phyloP scores from a whole-genome alignment of 164 flowering plant genomes.

The Cinnamomum micranthum region DNA sequence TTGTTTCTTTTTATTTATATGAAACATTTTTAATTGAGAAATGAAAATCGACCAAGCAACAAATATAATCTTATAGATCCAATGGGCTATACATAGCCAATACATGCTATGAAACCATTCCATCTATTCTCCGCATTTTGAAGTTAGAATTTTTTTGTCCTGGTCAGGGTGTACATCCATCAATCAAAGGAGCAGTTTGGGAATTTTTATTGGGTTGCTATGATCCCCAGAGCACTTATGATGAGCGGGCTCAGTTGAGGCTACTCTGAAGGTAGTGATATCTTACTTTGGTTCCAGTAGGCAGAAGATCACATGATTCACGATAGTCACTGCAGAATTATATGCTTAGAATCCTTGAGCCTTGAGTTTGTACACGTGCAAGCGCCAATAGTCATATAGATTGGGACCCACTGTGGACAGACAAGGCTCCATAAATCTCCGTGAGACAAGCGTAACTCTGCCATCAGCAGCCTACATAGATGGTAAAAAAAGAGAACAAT shows the following conservation, averaged over 20 bases:
- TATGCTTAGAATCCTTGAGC: not conserved
- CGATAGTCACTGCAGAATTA: not conserved
- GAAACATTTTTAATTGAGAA: too few relatives aligned
- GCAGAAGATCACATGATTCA: not conserved
- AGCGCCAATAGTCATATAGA: too few relatives aligned
- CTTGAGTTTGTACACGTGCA: not conserved
- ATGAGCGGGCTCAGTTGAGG: conserved; percentile 62
- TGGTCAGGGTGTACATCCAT: conserved; percentile 83
- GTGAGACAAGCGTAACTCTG: too few relatives aligned
- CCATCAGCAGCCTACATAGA: too few relatives aligned
- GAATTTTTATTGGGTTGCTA: conserved; percentile 89
- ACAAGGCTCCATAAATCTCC: too few relatives aligned
- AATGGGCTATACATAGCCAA: not conserved
- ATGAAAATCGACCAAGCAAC: too few relatives aligned
- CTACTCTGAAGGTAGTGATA: conserved; percentile 57
- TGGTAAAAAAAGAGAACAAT: too few relatives aligned
- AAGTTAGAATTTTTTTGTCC: conserved; percentile 5
- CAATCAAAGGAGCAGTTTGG: conserved; percentile 82
- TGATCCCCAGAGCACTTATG: conserved; percentile 79
- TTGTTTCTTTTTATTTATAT: not conserved
- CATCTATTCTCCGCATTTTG: not conserved
- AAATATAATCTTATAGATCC: not conserved
- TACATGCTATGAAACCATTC: not conserved
- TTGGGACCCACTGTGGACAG: too few relatives aligned
- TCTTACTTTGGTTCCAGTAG: conserved; percentile 6